phyloP scores from a whole-genome alignment of 331 rosid species.

The Rhamnella rubrinervis region DNA sequence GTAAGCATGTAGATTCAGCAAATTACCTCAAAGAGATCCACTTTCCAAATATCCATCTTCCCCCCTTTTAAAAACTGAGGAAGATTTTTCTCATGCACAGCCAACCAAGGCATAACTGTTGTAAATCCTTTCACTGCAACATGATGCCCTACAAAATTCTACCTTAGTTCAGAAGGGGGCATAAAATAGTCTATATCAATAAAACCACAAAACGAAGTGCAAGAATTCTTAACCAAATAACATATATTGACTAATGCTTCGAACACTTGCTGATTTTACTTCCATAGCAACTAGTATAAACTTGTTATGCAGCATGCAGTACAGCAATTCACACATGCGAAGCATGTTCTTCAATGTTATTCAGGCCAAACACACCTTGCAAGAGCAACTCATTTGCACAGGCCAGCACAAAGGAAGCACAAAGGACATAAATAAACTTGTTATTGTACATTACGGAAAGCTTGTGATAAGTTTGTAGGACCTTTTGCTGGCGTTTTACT shows the following conservation, averaged over 20 bases:
- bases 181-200: not conserved
- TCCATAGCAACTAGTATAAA: too few species aligned
- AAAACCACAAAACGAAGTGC: not conserved
- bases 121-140: constrained; percentile 73
- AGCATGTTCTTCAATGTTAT: too few species aligned
- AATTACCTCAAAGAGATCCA: constrained; percentile 88
- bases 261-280: too few species aligned
- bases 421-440: too few species aligned
- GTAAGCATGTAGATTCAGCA: constrained; percentile 2
- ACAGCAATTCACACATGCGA: too few species aligned
- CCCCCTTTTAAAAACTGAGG: constrained; percentile 81
- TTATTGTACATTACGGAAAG: too few species aligned
- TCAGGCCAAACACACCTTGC: too few species aligned
- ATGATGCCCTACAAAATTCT: constrained; percentile 70
- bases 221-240: not conserved
- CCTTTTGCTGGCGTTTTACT: too few species aligned
- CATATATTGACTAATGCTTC: not conserved
- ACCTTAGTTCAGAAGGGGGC: constrained; percentile 66
- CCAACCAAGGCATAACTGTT: constrained; percentile 93
- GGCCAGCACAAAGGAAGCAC: too few species aligned
- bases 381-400: too few species aligned
- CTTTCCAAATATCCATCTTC: constrained; percentile 60
- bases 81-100: constrained; percentile 73
- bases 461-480: too few species aligned
- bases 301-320: too few species aligned